These are phyloP conservation scores for Chytriomyces confervae DNA, from an alignment of 192 early-diverging fungal species.

Conservation along the genomic window DNA sequence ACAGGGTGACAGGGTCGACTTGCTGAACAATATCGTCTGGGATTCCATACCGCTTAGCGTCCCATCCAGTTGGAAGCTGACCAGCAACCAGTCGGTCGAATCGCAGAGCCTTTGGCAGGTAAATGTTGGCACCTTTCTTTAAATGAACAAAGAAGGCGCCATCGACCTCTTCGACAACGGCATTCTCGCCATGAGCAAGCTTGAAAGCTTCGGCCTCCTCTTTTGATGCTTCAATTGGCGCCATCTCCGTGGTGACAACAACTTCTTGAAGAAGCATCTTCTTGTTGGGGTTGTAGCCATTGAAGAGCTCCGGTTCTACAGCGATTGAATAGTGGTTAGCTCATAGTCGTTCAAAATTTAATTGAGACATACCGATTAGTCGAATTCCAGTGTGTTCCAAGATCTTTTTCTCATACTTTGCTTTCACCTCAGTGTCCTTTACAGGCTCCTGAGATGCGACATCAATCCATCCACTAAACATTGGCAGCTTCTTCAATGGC, in stretches of 20 bases:
- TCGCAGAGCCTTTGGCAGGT: constrained; percentile 90
- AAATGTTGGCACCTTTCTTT: constrained; percentile 85
- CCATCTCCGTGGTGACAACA: constrained; percentile 83
- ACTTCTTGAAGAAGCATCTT: constrained; percentile 91
- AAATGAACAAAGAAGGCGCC: constrained; percentile 80
- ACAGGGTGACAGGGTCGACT: constrained; percentile 91
- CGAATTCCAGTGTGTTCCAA: constrained; percentile 93
- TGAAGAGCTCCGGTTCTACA: constrained; percentile 77
- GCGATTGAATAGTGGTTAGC: neutral
- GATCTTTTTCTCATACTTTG: constrained; percentile 89
- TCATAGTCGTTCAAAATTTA: neutral
- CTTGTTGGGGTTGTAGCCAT: constrained; percentile 82
- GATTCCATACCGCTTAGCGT: constrained; percentile 88
- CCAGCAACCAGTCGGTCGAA: constrained; percentile 91
- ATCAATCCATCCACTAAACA: constrained; percentile 93
- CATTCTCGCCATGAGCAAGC: constrained; percentile 79
- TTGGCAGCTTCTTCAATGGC: constrained; percentile 72
- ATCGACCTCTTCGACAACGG: constrained; percentile 71
- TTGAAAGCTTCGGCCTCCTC: constrained; percentile 88
- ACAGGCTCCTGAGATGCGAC: constrained; percentile 84
- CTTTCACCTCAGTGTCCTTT: constrained; percentile 83
- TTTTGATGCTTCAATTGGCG: constrained; percentile 82
- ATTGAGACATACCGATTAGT: constrained; percentile 59
- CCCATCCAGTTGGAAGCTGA: constrained; percentile 95
- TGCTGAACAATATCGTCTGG: constrained; percentile 89